Conservation (phyloP, 2,329 filamentous ascomycete genomes). For the Drechslerella coelobrocha region DNA sequence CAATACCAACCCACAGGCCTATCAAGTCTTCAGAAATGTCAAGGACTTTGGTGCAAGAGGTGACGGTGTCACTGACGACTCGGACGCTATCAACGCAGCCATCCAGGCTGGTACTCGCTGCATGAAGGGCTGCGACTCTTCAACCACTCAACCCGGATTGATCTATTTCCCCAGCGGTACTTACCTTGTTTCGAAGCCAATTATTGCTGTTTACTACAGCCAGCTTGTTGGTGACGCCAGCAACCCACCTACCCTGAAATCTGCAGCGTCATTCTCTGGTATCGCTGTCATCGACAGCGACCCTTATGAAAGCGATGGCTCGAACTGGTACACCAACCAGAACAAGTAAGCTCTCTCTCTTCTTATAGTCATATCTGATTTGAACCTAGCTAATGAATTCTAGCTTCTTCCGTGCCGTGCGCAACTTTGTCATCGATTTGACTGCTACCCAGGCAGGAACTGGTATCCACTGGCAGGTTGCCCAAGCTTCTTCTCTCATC, state of each 20-base stretch:
- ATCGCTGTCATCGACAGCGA: constrained; percentile 87
- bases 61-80: constrained; percentile 62
- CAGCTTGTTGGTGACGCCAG: constrained; percentile 84
- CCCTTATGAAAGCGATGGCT: constrained; percentile 74
- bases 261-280: constrained; percentile 72
- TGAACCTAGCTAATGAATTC: constrained; percentile 1
- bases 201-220: constrained; percentile 90
- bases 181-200: constrained; percentile 79
- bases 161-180: constrained; percentile 91
- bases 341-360: constrained; percentile 56
- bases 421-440: constrained; percentile 80
- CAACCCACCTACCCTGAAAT: constrained; percentile 76
- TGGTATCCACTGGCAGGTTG: constrained; percentile 73
- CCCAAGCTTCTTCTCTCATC: constrained; percentile 68
- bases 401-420: constrained; percentile 82
- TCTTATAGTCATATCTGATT: neutral
- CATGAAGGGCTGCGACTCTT: constrained; percentile 68
- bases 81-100: constrained; percentile 61
- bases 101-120: constrained; percentile 60
- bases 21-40: constrained; percentile 63
- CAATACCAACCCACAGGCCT: constrained; percentile 57
- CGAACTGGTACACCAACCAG: constrained; percentile 80
- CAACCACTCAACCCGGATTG: constrained; percentile 79
- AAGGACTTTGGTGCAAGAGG: constrained; percentile 62
- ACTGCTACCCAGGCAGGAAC: constrained; percentile 61